phyloP scores from a whole-genome alignment of 2,329 filamentous ascomycete genomes.

The Cadophora luteo-olivacea region DNA sequence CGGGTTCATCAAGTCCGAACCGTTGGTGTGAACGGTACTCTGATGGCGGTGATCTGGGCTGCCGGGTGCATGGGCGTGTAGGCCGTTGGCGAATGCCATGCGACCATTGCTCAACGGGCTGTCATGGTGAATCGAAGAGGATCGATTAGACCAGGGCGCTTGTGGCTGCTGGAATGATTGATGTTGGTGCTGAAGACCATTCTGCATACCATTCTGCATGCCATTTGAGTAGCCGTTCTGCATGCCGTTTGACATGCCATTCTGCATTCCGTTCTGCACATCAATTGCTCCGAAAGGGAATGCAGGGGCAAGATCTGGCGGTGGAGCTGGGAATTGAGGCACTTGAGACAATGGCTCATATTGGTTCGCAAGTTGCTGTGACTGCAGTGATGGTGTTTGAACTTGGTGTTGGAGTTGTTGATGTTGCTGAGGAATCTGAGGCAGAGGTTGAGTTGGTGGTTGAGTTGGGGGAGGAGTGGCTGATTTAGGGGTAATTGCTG shows the following conservation, averaged over 20 bases:
- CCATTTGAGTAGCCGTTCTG: not conserved
- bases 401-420: constrained; percentile 16
- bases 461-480: not conserved
- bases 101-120: not conserved
- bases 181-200: not conserved
- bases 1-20: constrained; percentile 1
- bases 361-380: not conserved
- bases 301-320: constrained; percentile 17
- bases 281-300: constrained; percentile 13
- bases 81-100: not conserved
- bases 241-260: not conserved
- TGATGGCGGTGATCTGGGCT: constrained; percentile 23
- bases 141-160: constrained; percentile 9
- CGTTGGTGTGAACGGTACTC: not conserved
- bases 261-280: not conserved
- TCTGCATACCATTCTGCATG: not conserved
- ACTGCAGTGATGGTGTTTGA: not conserved
- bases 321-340: constrained; percentile 18
- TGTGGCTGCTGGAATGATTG: constrained; percentile 7
- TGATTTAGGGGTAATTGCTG: not conserved
- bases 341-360: not conserved
- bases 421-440: not conserved
- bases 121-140: constrained; percentile 31
- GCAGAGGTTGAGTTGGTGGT: not conserved
- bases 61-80: constrained; percentile 11